Conservation (phyloP, 1,139 yeast species). For the Pichia sp. region DNA sequence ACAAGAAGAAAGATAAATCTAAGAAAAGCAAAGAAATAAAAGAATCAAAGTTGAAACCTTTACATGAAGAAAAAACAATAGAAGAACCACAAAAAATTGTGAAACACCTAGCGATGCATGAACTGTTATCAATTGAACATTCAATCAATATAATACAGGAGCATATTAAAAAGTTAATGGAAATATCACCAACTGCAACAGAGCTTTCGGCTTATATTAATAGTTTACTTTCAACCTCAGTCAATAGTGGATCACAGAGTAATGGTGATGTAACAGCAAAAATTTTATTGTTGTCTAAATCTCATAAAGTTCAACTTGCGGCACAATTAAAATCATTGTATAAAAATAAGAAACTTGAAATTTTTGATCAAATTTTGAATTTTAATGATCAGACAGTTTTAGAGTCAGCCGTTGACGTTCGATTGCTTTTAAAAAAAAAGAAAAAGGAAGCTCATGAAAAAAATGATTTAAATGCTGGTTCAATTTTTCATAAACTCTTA, state of each 20-base stretch:
- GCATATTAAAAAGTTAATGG: constrained; percentile 11
- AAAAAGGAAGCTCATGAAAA: constrained; percentile 1
- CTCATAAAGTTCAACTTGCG: constrained; percentile 51
- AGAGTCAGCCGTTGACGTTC: constrained; percentile 16
- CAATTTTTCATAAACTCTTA: constrained; percentile 19
- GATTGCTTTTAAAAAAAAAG: constrained; percentile 12
- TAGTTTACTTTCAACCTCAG: constrained; percentile 48
- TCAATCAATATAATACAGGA: constrained; percentile 13
- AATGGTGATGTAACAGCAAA: constrained; percentile 29
- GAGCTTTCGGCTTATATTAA: constrained; percentile 20
- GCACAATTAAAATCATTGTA: constrained; percentile 52
- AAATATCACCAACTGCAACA: constrained; percentile 10
- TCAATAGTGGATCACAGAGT: constrained; percentile 31
- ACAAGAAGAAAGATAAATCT: constrained; percentile 1
- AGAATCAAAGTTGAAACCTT: not conserved
- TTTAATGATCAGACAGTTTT: constrained; percentile 27
- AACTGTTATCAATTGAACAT: constrained; percentile 24
- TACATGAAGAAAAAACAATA: not conserved
- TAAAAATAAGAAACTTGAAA: constrained; percentile 37
- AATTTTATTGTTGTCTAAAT: constrained; percentile 45
- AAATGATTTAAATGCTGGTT: constrained; percentile 25
- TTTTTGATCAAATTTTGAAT: constrained; percentile 27
- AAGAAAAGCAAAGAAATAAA: not conserved
- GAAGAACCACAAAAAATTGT: not conserved
- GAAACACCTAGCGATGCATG: constrained; percentile 32